A percentile compares a stretch with the other conserved stretches of the same genome.
phyloP scores from a whole-genome alignment of 2,329 filamentous ascomycete genomes.

The Sclerotiophoma versabilis region DNA sequence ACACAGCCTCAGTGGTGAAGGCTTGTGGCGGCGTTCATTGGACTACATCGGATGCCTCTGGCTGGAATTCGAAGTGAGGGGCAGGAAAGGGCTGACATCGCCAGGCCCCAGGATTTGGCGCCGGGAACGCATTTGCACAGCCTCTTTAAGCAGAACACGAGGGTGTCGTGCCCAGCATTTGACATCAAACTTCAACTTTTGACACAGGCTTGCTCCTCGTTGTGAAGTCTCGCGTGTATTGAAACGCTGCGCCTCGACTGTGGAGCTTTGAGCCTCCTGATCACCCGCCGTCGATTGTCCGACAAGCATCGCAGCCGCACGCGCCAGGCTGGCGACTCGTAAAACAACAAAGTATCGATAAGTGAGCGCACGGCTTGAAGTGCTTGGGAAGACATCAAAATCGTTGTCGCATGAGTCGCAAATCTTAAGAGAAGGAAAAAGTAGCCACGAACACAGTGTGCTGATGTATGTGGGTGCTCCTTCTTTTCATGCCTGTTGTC shows the following conservation, averaged over 20 bases:
- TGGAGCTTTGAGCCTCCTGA: conserved; percentile 30
- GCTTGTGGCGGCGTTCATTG: conserved; percentile 19
- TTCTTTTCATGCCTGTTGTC: conserved; percentile 27
- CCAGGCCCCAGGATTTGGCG: conserved; percentile 28
- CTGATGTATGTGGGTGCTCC: conserved; percentile 45
- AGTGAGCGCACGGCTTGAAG: not conserved
- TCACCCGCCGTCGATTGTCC: conserved; percentile 12
- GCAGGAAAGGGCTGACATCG: conserved; percentile 27
- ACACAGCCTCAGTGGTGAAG: conserved; percentile 31
- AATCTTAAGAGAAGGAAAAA: conserved; percentile 20
- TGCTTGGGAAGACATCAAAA: conserved; percentile 3
- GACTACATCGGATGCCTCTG: conserved; percentile 25
- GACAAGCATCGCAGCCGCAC: conserved; percentile 27
- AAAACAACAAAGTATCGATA: conserved; percentile 16
- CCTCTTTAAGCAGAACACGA: conserved; percentile 22
- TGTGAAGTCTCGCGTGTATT: conserved; percentile 20
- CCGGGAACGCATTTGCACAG: conserved; percentile 32
- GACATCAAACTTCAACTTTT: conserved; percentile 27
- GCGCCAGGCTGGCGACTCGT: conserved; percentile 34
- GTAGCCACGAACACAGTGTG: conserved; percentile 30
- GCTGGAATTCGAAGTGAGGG: conserved; percentile 24
- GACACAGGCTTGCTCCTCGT: conserved; percentile 31
- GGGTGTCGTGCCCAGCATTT: conserved; percentile 13
- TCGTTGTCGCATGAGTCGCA: conserved; percentile 30
- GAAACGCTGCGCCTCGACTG: conserved; percentile 33